phyloP scores from a whole-genome alignment of 164 flowering plant genomes.

The Berberis vulgaris region DNA sequence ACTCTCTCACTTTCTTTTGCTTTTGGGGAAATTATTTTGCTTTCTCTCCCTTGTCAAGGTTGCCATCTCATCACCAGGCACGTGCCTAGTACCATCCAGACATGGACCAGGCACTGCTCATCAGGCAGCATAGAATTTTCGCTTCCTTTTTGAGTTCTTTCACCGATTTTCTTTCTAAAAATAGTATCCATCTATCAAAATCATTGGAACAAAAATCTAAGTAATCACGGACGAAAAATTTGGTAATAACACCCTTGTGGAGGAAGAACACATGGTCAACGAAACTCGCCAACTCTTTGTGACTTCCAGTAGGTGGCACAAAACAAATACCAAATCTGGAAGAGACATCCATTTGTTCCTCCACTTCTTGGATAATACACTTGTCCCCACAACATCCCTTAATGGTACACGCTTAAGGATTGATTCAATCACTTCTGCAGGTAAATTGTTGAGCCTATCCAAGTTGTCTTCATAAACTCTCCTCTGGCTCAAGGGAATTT shows the following conservation, averaged over 20 bases:
- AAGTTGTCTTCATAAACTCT: neutral
- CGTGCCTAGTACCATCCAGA: no score
- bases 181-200: neutral
- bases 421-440: neutral
- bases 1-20: no score
- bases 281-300: neutral
- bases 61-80: no score
- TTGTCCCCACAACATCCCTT: conserved; percentile 2
- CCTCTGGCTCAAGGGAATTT: neutral
- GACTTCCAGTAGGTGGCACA: neutral
- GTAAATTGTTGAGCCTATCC: neutral
- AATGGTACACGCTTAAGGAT: conserved; percentile 1
- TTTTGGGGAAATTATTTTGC: no score
- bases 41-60: no score
- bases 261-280: neutral
- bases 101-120: no score
- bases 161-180: neutral
- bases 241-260: neutral
- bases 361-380: conserved; percentile 2
- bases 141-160: neutral
- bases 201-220: neutral
- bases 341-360: conserved; percentile 1
- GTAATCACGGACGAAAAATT: neutral
- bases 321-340: neutral
- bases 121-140: no score